These are phyloP conservation scores for Coemansia sp. DNA, from an alignment of 371 early-diverging fungal species.

Conservation along the genomic window DNA sequence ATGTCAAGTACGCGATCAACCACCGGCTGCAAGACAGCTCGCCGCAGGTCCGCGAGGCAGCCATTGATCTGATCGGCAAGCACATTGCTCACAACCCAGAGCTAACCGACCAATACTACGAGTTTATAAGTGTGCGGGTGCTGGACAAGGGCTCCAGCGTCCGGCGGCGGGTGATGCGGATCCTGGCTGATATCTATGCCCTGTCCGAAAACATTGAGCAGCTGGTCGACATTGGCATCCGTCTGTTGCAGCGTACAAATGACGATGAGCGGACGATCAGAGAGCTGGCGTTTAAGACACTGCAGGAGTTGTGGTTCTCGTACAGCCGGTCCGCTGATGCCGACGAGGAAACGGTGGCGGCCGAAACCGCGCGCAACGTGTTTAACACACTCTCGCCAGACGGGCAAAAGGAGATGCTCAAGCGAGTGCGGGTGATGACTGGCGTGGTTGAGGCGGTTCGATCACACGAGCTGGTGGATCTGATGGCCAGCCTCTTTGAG, in stretches of 20 bases:
- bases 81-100: conserved; percentile 65
- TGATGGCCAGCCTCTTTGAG: conserved; percentile 37
- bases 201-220: conserved; percentile 55
- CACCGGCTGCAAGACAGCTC: conserved; percentile 79
- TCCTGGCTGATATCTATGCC: conserved; percentile 71
- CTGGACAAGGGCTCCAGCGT: conserved; percentile 86
- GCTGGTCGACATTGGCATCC: conserved; percentile 72
- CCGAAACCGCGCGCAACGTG: conserved; percentile 19
- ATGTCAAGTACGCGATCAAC: conserved; percentile 68
- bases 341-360: conserved; percentile 32
- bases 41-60: conserved; percentile 87
- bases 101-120: conserved; percentile 70
- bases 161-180: conserved; percentile 80
- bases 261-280: conserved; percentile 81
- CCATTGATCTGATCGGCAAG: conserved; percentile 83
- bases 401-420: conserved; percentile 33
- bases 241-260: conserved; percentile 67
- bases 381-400: conserved; percentile 47
- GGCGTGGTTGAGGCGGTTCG: conserved; percentile 40
- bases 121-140: conserved; percentile 62
- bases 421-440: conserved; percentile 48
- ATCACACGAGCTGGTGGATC: conserved; percentile 35
- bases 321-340: conserved; percentile 53
- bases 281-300: conserved; percentile 68
- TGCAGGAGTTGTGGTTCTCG: conserved; percentile 73